Conservation (phyloP, 768 basidiomycete genomes). For the Scleroderma bovista region DNA sequence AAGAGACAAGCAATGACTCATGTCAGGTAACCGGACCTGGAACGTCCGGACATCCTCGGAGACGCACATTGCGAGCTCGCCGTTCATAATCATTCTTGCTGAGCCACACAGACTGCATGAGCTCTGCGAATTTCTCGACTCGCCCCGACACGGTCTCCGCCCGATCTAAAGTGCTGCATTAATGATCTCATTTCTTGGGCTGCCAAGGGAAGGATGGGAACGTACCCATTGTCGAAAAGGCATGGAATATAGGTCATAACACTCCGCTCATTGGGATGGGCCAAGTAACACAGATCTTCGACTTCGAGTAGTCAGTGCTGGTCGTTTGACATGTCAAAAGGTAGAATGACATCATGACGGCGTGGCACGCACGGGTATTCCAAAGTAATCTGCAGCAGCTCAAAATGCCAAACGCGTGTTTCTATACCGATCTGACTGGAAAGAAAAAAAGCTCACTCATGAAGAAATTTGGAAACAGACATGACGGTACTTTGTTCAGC, state of each 20-base stretch:
- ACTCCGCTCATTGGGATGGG: conserved; percentile 89
- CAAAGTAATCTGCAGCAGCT: conserved; percentile 81
- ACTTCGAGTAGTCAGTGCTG: conserved; percentile 97
- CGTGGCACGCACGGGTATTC: conserved; percentile 69
- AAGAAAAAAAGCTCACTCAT: conserved; percentile 10
- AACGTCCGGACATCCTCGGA: conserved; percentile 51
- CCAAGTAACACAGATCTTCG: conserved; percentile 84
- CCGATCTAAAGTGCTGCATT: conserved; percentile 58
- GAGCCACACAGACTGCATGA: conserved; percentile 90
- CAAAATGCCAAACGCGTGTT: conserved; percentile 87
- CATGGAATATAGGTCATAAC: conserved; percentile 99
- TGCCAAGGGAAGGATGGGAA: neutral
- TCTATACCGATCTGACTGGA: conserved; percentile 65
- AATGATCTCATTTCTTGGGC: neutral
- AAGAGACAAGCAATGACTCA: conserved; percentile 51
- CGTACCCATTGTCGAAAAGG: conserved; percentile 94
- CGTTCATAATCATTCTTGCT: conserved; percentile 90
- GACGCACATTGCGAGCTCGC: conserved; percentile 62
- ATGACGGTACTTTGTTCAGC: conserved; percentile 65
- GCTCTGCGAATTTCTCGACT: conserved; percentile 92
- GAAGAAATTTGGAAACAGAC: neutral
- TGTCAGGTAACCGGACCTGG: conserved; percentile 58
- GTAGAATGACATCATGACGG: neutral
- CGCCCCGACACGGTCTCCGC: conserved; percentile 90
- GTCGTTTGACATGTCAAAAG: conserved; percentile 1